Base-by-base conservation (phyloP, 78 protist genomes). In the Anaeramoeba flamelloides region DNA sequence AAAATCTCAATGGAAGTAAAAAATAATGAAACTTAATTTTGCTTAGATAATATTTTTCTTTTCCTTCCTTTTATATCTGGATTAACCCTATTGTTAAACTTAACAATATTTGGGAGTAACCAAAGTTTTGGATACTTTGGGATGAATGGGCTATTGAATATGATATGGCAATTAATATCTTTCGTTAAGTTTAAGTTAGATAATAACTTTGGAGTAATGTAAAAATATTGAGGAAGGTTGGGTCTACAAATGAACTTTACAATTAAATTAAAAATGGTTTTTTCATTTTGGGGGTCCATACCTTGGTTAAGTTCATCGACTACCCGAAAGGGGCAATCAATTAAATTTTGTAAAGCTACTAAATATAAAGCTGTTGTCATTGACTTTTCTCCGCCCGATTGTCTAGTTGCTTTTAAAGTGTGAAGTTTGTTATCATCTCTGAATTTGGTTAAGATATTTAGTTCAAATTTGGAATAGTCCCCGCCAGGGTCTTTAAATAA, bases 191-290 rank as follows among this genome's bases (percentile, higher is more conserved):
- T 33, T 26, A 93, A 85, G 77, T 87, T 82, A 30, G 90, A 86
- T 31, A 92, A 83, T 31, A 92, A 87, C 83, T 93, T 93, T 34
- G 97, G 97, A 2, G 97, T 93, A 64, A 93, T 79, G 75, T 91
- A 78, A 75, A 93, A 91, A 85, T 86, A 89, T 79, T 93, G 94
- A 38, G 93, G 95, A 38, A 41, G 36, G 37, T 82, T 81, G 4
- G 76, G 84, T 64, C 38, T 74, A 38, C 86, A 88, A 22, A 80
- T 69, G n/a, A n/a, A n/a, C n/a, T 79, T 37, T 32, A 88, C 89
- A 30, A 92, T 83, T 75, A 82, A 79, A 30, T 81, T 85, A 41
- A 90, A 90, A 75, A 92, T 80, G 84, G 79, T 76, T 4, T 93
- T 81, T 77, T 93, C 97, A 81, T 92, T 90, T 78, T 38, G 83